phyloP scores from a whole-genome alignment of 2,329 filamentous ascomycete genomes.

The Plectosphaerella plurivora region DNA sequence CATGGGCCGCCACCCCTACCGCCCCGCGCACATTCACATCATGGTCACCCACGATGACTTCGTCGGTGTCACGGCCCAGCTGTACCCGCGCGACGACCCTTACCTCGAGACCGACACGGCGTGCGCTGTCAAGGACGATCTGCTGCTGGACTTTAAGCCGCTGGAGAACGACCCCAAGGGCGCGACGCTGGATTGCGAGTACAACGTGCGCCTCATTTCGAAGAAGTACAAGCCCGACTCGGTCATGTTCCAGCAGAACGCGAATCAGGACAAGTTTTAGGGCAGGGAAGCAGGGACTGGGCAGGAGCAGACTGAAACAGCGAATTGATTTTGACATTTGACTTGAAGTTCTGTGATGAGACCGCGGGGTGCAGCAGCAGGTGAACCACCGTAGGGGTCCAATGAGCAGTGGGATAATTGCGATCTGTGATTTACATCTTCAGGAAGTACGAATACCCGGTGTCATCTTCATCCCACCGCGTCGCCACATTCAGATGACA shows the following conservation, averaged over 20 bases:
- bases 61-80: constrained; percentile 62
- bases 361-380: too few relatives aligned
- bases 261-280: constrained; percentile 14
- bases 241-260: constrained; percentile 13
- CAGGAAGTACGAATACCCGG: background rate
- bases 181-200: constrained; percentile 24
- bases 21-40: constrained; percentile 19
- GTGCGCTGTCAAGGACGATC: constrained; percentile 26
- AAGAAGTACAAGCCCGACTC: constrained; percentile 19
- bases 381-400: background rate
- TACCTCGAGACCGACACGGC: constrained; percentile 41
- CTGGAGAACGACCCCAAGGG: constrained; percentile 26
- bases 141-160: constrained; percentile 39
- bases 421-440: background rate
- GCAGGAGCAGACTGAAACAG: background rate
- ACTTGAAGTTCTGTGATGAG: background rate
- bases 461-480: too few relatives aligned
- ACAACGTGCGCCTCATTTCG: constrained; percentile 18
- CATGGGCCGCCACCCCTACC: constrained; percentile 17
- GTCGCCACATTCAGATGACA: too few relatives aligned
- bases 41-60: constrained; percentile 44
- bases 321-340: background rate
- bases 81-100: constrained; percentile 56
- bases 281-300: too few relatives aligned
- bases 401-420: background rate